Evolutionary conservation across 371 early-diverging fungal genomes (phyloP).

Genomic region (Zychaea mexicana): DNA sequence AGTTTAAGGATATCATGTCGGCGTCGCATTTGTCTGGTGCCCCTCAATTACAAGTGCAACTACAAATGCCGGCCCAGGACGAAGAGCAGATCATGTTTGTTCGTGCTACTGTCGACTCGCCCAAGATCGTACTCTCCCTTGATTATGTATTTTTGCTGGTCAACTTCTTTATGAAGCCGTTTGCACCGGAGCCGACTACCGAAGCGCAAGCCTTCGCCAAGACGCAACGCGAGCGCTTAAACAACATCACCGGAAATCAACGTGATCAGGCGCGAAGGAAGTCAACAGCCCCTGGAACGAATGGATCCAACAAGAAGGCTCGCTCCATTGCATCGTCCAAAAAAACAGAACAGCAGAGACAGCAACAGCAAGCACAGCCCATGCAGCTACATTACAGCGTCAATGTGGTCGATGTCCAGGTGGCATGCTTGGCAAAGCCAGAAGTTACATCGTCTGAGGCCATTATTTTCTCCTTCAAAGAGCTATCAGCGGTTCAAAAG

Average conservation of each 20-base stretch:
- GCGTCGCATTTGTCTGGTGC: slow-evolving; percentile 55
- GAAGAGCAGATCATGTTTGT: slow-evolving; percentile 40
- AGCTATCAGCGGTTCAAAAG: slow-evolving; percentile 74
- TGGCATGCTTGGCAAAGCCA: slow-evolving; percentile 84
- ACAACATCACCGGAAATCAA: slow-evolving; percentile 3
- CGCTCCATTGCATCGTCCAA: background rate
- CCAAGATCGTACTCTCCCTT: slow-evolving; percentile 79
- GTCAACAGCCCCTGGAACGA: background rate
- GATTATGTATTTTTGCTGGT: slow-evolving; percentile 80
- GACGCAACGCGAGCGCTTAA: slow-evolving; percentile 23
- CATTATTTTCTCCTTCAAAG: slow-evolving; percentile 79
- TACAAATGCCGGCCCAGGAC: slow-evolving; percentile 22
- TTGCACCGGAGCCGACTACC: slow-evolving; percentile 30
- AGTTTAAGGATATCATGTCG: slow-evolving; percentile 86
- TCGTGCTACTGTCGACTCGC: slow-evolving; percentile 78
- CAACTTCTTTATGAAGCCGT: slow-evolving; percentile 72
- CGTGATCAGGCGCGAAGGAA: slow-evolving; percentile 10
- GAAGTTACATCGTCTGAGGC: slow-evolving; percentile 77
- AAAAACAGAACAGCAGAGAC: background rate
- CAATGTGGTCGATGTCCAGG: slow-evolving; percentile 79
- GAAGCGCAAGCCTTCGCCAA: slow-evolving; percentile 48
- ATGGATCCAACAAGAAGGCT: background rate
- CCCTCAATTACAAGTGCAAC: slow-evolving; percentile 70
- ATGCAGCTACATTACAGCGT: slow-evolving; percentile 57
- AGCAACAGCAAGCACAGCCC: too few relatives aligned